Conservation (phyloP, 805 yeast genomes). For the Kluyveromyces lactis region DNA sequence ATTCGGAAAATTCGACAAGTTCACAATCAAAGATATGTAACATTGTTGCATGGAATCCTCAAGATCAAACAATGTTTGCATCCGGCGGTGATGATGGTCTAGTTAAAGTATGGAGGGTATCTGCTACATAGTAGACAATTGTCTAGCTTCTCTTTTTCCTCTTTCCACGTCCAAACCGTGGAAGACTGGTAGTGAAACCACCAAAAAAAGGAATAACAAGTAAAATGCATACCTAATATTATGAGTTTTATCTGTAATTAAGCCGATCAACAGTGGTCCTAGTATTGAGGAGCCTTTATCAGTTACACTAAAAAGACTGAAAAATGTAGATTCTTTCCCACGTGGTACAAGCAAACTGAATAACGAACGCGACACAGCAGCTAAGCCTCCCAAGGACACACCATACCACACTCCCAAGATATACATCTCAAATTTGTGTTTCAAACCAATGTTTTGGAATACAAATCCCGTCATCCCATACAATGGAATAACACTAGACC, state of each 20-base stretch:
- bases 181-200: constrained; percentile 52
- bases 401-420: constrained; percentile 70
- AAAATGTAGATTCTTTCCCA: constrained; percentile 69
- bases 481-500: constrained; percentile 61
- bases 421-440: constrained; percentile 60
- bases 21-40: constrained; percentile 41
- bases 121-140: constrained; percentile 18
- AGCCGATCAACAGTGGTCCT: constrained; percentile 67
- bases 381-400: constrained; percentile 61
- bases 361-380: constrained; percentile 60
- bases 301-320: constrained; percentile 67
- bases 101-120: constrained; percentile 59
- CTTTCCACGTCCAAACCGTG: constrained; percentile 47
- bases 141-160: constrained; percentile 48
- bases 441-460: constrained; percentile 46
- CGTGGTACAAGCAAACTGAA: constrained; percentile 62
- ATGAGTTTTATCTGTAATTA: constrained; percentile 65
- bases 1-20: constrained; percentile 14
- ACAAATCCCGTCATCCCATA: constrained; percentile 66
- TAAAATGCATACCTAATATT: constrained; percentile 67
- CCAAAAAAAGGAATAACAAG: constrained; percentile 45
- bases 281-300: constrained; percentile 72
- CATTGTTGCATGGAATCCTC: constrained; percentile 68
- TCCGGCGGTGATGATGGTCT: constrained; percentile 78
- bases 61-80: constrained; percentile 48